A percentile compares a stretch with the other conserved stretches of the same genome.
Conservation (phyloP, 2,329 filamentous ascomycete genomes). For the Epichloe uncinata region DNA sequence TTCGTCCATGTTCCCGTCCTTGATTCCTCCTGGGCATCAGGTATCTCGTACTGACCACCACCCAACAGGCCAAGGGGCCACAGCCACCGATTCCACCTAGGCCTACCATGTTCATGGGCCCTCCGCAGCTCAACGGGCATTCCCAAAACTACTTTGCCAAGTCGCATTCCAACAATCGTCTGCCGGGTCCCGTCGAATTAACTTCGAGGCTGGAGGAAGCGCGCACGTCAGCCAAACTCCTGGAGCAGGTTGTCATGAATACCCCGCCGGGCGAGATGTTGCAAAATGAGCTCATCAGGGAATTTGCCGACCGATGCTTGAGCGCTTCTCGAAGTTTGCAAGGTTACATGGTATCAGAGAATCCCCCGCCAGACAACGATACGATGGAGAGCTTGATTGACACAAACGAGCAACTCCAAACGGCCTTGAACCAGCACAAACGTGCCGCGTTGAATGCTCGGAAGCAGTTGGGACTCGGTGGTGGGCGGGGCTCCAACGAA, state of each 20-base stretch:
- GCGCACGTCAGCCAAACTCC: constrained; percentile 74
- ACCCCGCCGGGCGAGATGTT: constrained; percentile 66
- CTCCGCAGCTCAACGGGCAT: constrained; percentile 19
- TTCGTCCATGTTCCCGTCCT: not conserved
- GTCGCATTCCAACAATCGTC: constrained; percentile 30
- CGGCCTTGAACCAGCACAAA: constrained; percentile 73
- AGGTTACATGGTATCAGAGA: constrained; percentile 65
- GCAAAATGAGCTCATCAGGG: constrained; percentile 75
- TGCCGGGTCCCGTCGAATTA: constrained; percentile 64
- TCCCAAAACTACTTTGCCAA: constrained; percentile 46
- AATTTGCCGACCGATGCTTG: constrained; percentile 80
- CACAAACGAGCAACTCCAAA: constrained; percentile 80
- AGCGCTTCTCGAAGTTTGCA: constrained; percentile 72
- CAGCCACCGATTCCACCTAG: constrained; percentile 6
- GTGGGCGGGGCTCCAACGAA: constrained; percentile 12
- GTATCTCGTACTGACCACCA: not conserved
- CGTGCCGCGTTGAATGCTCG: constrained; percentile 56
- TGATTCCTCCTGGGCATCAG: not conserved
- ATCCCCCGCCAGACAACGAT: constrained; percentile 77
- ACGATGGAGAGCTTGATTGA: constrained; percentile 91
- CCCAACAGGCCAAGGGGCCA: constrained; percentile 11
- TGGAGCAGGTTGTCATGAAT: constrained; percentile 83
- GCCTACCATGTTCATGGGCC: constrained; percentile 4
- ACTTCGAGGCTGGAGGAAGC: constrained; percentile 79
- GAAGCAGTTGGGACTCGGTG: constrained; percentile 35